Evolutionary conservation across 2,329 filamentous ascomycete species (phyloP), one percentile per base, ranked within the genome.

Genomic region (Plectosphaerella plurivora): DNA sequence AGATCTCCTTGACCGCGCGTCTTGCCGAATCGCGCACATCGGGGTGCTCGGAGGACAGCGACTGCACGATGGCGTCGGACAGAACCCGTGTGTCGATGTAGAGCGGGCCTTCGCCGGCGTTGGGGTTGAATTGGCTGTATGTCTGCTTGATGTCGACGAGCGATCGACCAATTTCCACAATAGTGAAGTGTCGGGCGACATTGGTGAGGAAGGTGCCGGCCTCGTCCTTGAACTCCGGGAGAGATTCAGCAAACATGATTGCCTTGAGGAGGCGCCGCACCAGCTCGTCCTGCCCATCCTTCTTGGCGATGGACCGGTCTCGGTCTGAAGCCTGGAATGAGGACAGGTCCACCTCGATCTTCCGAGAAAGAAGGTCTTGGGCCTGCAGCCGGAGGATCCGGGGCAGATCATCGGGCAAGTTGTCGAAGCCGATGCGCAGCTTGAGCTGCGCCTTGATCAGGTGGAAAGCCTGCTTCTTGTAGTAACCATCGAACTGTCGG

Each of bases 391-490:
- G 87, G 46, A 99, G 81, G 9, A 95, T 77, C 45, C 89, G 83
- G 4, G 90, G 85, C 57, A 97, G 82, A 58, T 99, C 93, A 8
- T 99, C 94, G 0, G 93, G 93, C 12, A 97, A 75, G 61, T 81
- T 87, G 63, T 99, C 94, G 55, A 84, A 84, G 4, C 94, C 94
- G 53, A 99, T 88, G 51, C 93, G 84, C 33, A 99, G 76, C 73
- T 97, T 99, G 50, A 96, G 76, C 62, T 97, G 92, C 1, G 91
- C 82, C 59, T 88, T 91, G 63, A 99, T 85, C 61, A 97, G 79
- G 55, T 91, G 86, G 59, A 97, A 84, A 0, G 95, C 90, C 69
- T 99, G 91, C 64, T 89, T 88, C 73, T 97, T 97, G 75, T 99
- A 96, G 67, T 89, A 94, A 0, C 76, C 75, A 62, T 97, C 93